A percentile compares a stretch with the other conserved stretches of the same genome.
These are phyloP conservation scores for Mortierella sp. DNA, from an alignment of 371 early-diverging fungal species.

Conservation along the genomic window DNA sequence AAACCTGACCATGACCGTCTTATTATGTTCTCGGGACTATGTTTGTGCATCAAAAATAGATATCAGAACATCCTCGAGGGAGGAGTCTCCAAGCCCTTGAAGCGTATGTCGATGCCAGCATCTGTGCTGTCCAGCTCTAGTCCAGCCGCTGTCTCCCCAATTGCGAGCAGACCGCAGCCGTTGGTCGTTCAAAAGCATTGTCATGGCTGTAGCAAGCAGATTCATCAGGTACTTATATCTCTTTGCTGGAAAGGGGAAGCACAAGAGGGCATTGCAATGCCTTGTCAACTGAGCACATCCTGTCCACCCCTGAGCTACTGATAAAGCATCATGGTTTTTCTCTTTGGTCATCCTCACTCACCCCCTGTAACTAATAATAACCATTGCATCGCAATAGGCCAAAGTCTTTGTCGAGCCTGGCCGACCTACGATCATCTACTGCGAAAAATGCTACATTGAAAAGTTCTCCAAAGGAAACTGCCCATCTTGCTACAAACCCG, in stretches of 20 bases:
- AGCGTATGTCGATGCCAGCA: constrained; percentile 57
- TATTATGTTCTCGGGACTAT: background rate
- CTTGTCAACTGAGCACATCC: background rate
- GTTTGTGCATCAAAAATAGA: constrained; percentile 22
- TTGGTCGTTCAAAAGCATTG: constrained; percentile 55
- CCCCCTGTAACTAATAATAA: constrained; percentile 2
- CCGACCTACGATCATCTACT: constrained; percentile 43
- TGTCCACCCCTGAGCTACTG: background rate
- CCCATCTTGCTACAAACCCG: constrained; percentile 60
- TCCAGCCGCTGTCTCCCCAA: background rate
- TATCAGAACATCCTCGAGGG: constrained; percentile 59
- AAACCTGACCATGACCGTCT: background rate
- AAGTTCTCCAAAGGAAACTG: constrained; percentile 57
- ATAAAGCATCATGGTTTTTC: background rate
- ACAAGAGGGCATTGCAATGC: background rate
- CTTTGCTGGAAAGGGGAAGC: background rate
- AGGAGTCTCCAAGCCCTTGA: constrained; percentile 36
- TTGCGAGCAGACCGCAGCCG: constrained; percentile 31
- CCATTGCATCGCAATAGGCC: constrained; percentile 40
- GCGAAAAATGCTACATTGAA: constrained; percentile 54
- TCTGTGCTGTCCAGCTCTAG: constrained; percentile 9
- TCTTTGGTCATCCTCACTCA: background rate
- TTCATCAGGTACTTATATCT: constrained; percentile 27
- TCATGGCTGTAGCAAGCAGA: constrained; percentile 53
- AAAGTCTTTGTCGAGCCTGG: constrained; percentile 54